Base-by-base conservation (phyloP, 768 basidiomycete species). In the Xerocomellus intermedius region DNA sequence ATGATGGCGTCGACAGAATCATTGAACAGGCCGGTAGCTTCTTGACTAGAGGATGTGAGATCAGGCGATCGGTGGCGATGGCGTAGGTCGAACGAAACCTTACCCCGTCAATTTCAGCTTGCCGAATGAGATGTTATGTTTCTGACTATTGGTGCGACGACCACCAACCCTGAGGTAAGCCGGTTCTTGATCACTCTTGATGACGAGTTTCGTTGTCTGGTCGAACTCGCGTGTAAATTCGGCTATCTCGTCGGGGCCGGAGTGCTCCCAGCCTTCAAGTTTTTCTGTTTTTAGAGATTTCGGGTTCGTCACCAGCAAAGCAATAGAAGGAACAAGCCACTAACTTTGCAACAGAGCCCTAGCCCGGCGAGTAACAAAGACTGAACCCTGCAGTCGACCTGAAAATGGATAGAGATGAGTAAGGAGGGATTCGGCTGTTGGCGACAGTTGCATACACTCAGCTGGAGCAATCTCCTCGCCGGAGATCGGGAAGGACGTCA, bases 351-450 rank as follows among this genome's bases (percentile, higher is more conserved):
- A 9, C 38, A 50, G 19, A 1, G 19, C 9, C 13, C 5, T 17
- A 22, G 48, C 48, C 2, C 28, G n/a, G 7, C 38, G 38, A 2
- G 48, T 41, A 17, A 81, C 77, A 55, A 77, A 79, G 1, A 78
- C 70, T 0, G 80, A 80, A n/a, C 80, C 80, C 42, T 74, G 67
- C 48, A 80, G 72, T 26, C 72, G 70, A 64, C 78, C 79, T 80
- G 43, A 13, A 19, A 22, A 9, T n/a, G 19, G 9, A n/a, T 1
- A 22, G 30, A 30, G 28, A 4, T 30, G 16, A 52, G 26, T 32
- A 13, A 14, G 35, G 12, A 21, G 7, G 39, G 9, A 22, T 37
- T 30, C 41, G 10, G 26, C 3, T 9, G 19, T 28, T 2, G 3
- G 3, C 1, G 8, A 24, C 8, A 44, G 10, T 5, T 12, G 16